Percentiles rank a stretch among this genome's conserved stretches.
phyloP scores from a whole-genome alignment of 768 basidiomycete species.

The Gautieria morchelliformis region DNA sequence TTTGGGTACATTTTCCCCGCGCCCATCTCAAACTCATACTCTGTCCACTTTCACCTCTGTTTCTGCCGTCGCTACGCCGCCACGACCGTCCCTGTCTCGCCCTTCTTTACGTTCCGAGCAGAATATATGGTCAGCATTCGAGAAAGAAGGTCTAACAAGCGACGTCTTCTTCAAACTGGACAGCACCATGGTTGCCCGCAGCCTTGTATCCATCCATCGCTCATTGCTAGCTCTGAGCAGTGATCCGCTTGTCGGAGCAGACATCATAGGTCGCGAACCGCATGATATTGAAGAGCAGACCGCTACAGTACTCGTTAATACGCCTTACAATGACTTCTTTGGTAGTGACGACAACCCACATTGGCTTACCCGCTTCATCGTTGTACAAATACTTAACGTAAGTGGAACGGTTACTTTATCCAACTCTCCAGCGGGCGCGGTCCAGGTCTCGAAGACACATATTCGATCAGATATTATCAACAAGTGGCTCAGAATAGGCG shows the following conservation, averaged over 20 bases:
- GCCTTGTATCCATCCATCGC: constrained; percentile 55
- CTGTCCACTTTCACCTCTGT: constrained; percentile 13
- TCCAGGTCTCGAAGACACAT: constrained; percentile 35
- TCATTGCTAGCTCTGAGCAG: constrained; percentile 35
- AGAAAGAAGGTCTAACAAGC: constrained; percentile 58
- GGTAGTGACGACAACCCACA: constrained; percentile 66
- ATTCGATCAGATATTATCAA: constrained; percentile 64
- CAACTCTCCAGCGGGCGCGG: neutral
- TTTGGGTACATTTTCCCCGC: constrained; percentile 41
- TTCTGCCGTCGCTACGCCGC: constrained; percentile 7
- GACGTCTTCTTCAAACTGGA: constrained; percentile 60
- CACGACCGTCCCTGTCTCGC: constrained; percentile 6
- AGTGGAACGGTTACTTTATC: constrained; percentile 23
- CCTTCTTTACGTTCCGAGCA: neutral
- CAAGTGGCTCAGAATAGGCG: constrained; percentile 65
- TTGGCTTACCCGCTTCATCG: constrained; percentile 69
- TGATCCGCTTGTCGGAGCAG: neutral
- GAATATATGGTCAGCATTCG: constrained; percentile 41
- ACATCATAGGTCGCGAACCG: neutral
- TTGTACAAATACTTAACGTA: constrained; percentile 60
- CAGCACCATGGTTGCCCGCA: constrained; percentile 48
- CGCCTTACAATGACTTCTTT: constrained; percentile 32
- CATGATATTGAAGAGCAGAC: neutral
- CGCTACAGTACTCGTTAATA: neutral
- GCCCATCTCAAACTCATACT: constrained; percentile 33